Evolutionary conservation across 768 basidiomycete species (phyloP).

Genomic region (Agaricus bisporus): DNA sequence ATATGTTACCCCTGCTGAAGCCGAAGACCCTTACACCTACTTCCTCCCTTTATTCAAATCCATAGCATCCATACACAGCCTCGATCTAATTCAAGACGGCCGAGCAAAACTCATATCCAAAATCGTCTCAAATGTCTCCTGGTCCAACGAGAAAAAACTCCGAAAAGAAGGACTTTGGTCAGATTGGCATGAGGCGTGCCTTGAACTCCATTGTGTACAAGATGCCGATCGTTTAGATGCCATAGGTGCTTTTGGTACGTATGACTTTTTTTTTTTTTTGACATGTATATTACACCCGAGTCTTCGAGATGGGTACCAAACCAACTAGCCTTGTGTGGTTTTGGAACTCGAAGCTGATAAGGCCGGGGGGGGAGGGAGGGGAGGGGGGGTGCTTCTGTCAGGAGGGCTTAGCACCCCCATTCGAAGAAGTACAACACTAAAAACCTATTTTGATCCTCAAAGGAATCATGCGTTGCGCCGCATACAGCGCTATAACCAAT

Average conservation of each 20-base stretch:
- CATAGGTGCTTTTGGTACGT: slow-evolving; percentile 73
- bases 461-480: slow-evolving; percentile 67
- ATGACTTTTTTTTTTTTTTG: background rate
- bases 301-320: background rate
- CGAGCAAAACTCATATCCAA: slow-evolving; percentile 48
- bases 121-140: slow-evolving; percentile 78
- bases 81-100: slow-evolving; percentile 57
- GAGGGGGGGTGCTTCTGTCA: background rate
- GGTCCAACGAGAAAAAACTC: slow-evolving; percentile 76
- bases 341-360: background rate
- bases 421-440: background rate
- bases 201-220: slow-evolving; percentile 78
- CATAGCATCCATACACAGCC: slow-evolving; percentile 32
- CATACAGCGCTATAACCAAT: slow-evolving; percentile 52
- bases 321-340: background rate
- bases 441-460: background rate
- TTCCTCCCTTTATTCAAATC: slow-evolving; percentile 61
- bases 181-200: slow-evolving; percentile 63
- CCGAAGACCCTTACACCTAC: slow-evolving; percentile 56
- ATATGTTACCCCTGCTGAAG: slow-evolving; percentile 55
- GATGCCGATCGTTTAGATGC: slow-evolving; percentile 78
- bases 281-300: background rate
- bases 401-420: slow-evolving; percentile 1
- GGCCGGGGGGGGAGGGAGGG: no score
- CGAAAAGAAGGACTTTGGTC: slow-evolving; percentile 48